Percentiles rank a stretch among this genome's conserved stretches.
phyloP scores from a whole-genome alignment of 225 moss, liverwort and hornwort genomes.

The Antitrichia curtipendula region DNA sequence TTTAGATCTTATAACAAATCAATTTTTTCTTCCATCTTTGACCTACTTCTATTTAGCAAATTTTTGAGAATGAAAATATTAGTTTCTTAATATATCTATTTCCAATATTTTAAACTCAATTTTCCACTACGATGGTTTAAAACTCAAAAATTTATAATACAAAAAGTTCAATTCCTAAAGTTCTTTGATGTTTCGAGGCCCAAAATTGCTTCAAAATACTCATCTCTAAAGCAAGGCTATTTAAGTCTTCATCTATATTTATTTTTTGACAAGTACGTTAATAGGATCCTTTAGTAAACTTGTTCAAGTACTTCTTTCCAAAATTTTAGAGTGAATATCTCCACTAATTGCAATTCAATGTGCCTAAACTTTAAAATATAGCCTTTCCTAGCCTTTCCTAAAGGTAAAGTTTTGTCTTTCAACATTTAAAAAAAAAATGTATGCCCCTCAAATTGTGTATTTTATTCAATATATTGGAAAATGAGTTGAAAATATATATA shows the following conservation, averaged over 20 bases:
- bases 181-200: background rate
- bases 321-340: no score
- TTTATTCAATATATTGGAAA: background rate
- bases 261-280: no score
- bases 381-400: no score
- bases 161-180: background rate
- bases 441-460: no score
- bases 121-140: background rate
- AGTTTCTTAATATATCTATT: background rate
- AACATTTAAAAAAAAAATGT: no score
- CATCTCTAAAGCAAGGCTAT: background rate
- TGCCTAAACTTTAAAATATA: no score
- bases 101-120: background rate
- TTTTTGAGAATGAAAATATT: background rate
- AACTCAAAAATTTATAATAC: no score
- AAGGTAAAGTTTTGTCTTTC: no score
- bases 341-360: no score
- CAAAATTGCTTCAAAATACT: background rate
- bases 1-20: background rate
- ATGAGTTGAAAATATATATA: background rate
- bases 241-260: no score
- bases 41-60: background rate
- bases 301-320: no score
- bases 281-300: no score
- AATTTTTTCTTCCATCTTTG: background rate